Base-by-base conservation (phyloP, 2,329 filamentous ascomycete species). In the Cryphonectria naterciae region DNA sequence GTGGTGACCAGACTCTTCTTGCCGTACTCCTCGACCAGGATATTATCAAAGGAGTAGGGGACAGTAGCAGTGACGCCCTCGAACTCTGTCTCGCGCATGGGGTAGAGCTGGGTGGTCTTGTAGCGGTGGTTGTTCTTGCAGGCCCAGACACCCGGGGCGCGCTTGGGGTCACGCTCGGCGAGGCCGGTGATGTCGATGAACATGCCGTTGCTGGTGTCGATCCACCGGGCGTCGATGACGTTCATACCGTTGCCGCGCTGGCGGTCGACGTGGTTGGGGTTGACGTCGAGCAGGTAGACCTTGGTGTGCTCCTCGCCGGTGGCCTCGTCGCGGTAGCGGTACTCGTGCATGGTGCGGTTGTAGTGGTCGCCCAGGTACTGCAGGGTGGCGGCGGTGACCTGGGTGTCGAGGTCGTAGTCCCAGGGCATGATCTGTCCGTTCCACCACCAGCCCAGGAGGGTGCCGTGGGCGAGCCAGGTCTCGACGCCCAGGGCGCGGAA, bases 371-470 rank as follows among this genome's bases (percentile, higher is more conserved):
- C 92, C 37, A 96, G 83, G 79, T 89, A 89, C 49, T 83, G 80
- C 62, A 96, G 84, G 0, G 93, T 94, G 43, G 84, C 82, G 69
- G 86, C 87, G 25, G 89, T 88, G 39, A 96, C 89, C 81, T 96
- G 93, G 0, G 93, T 92, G 80, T 97, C 93, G 62, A 96, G 84
- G 79, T 97, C 93, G 83, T 90, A 92, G 80, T 96, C 93, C 93
- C 93, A 95, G 0, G 93, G 92, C 82, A 95, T 89, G 77, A 93
- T 89, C 81, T 89, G 82, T 58, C 84, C 87, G 78, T 94, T 95
- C 93, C 93, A 97, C 92, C 92, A 96, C 93, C 93, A 97, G 17
- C 93, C 93, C 32, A 97, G 83, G 65, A 96, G 82, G 5, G 93
- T 94, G 65, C 93, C 93, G 79, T 97, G 93, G 54, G 93, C 93